Percentiles rank a stretch among this genome's conserved stretches.
Conservation (phyloP, 768 basidiomycete genomes). For the Suillus plorans region DNA sequence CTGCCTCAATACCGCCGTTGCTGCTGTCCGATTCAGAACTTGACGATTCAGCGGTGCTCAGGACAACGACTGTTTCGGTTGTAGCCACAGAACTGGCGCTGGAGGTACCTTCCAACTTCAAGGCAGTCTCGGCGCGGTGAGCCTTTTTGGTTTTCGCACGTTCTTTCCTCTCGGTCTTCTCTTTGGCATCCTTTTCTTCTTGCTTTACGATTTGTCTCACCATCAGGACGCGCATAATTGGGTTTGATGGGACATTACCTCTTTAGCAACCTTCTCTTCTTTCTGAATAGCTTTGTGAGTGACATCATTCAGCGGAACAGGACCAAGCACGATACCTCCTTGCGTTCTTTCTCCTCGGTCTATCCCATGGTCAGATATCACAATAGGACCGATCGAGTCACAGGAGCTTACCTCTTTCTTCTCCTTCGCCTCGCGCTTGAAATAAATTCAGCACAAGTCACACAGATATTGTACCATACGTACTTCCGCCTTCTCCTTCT, state of each 20-base stretch:
- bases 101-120: conserved; percentile 24
- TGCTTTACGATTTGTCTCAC: conserved; percentile 27
- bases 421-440: conserved; percentile 76
- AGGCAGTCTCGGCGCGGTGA: conserved; percentile 34
- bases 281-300: conserved; percentile 28
- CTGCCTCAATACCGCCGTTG: conserved; percentile 64
- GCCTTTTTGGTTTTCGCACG: conserved; percentile 55
- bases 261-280: conserved; percentile 55
- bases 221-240: not conserved
- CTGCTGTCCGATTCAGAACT: conserved; percentile 61
- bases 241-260: conserved; percentile 39
- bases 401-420: conserved; percentile 55
- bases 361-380: conserved; percentile 17
- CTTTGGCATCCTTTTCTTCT: conserved; percentile 46
- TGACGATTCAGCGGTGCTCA: conserved; percentile 37
- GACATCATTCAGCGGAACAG: conserved; percentile 6
- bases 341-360: conserved; percentile 63
- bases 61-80: conserved; percentile 18
- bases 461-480: conserved; percentile 7
- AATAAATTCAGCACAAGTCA: conserved; percentile 7
- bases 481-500: conserved; percentile 73
- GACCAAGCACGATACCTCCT: conserved; percentile 44
- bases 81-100: conserved; percentile 13
- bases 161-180: conserved; percentile 58
- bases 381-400: conserved; percentile 3